A percentile compares a stretch with the other conserved stretches of the same genome.
phyloP scores from a whole-genome alignment of 2,329 filamentous ascomycete species.

The Pleomassaria siparia region DNA sequence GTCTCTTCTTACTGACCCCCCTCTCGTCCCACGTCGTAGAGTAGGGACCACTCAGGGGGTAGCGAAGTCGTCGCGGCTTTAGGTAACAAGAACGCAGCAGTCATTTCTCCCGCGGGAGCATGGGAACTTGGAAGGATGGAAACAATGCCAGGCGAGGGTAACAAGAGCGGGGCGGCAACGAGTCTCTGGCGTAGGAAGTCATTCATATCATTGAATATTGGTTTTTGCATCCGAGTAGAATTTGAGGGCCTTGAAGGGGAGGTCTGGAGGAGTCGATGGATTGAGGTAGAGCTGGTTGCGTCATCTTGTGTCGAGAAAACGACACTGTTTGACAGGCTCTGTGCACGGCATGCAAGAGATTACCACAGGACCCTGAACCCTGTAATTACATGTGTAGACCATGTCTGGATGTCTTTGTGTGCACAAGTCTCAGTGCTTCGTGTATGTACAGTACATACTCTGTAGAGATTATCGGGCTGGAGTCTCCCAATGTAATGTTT shows the following conservation, averaged over 20 bases:
- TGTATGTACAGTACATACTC: too few species aligned
- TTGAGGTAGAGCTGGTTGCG: neutral
- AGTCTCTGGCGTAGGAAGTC: neutral
- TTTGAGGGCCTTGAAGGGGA: neutral
- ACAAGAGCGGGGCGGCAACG: neutral
- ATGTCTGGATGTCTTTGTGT: too few species aligned
- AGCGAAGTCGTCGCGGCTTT: neutral
- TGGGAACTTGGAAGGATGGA: neutral
- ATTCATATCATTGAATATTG: too few species aligned
- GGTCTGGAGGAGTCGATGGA: neutral
- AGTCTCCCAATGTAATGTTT: too few species aligned
- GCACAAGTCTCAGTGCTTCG: too few species aligned
- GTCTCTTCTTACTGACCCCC: neutral
- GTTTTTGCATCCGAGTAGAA: neutral
- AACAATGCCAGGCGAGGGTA: neutral
- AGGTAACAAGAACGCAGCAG: neutral
- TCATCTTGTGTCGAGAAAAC: neutral
- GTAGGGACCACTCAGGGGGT: neutral
- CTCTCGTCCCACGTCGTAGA: neutral
- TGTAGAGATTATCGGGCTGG: too few species aligned
- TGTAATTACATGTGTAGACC: too few species aligned
- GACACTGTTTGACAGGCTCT: neutral
- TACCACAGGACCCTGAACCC: neutral
- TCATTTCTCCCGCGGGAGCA: neutral
- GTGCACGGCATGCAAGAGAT: neutral